Evolutionary conservation across 108 stramenopile species (phyloP).

Genomic region (Nannochloropsis granulata): DNA sequence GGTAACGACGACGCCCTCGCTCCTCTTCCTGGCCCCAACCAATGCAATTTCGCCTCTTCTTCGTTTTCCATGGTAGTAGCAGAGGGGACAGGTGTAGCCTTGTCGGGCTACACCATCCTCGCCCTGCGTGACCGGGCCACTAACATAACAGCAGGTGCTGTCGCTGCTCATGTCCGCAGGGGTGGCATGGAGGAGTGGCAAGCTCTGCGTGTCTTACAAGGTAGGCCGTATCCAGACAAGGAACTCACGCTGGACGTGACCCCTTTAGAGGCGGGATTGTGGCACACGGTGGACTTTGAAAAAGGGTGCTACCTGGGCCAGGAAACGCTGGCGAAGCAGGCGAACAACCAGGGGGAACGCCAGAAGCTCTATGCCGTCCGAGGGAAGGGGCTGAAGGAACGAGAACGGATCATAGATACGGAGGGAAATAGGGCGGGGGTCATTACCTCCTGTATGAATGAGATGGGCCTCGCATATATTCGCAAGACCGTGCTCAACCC

Average conservation of each 20-base stretch:
- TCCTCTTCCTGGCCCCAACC: background rate
- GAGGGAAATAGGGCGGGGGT: background rate
- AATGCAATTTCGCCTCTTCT: background rate
- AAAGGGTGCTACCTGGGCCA: slow-evolving; percentile 30
- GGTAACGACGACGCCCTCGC: background rate
- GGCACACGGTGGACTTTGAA: slow-evolving; percentile 24
- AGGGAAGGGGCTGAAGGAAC: background rate
- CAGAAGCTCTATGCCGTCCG: background rate
- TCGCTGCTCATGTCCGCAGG: background rate
- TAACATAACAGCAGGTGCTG: background rate
- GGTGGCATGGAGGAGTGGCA: background rate
- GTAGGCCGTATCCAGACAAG: slow-evolving; percentile 19
- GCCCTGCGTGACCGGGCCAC: background rate
- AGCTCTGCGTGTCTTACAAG: slow-evolving; percentile 15
- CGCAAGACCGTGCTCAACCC: background rate
- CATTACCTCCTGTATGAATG: background rate
- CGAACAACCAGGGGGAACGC: background rate
- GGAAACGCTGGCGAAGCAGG: slow-evolving; percentile 15
- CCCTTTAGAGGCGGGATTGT: slow-evolving; percentile 24
- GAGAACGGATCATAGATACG: background rate
- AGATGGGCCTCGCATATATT: background rate
- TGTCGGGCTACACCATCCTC: background rate
- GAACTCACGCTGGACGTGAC: slow-evolving; percentile 14
- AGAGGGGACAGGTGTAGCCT: background rate
- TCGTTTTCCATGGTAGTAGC: background rate